Conservation (phyloP, 805 yeast genomes). For the Huiozyma naganishii region DNA sequence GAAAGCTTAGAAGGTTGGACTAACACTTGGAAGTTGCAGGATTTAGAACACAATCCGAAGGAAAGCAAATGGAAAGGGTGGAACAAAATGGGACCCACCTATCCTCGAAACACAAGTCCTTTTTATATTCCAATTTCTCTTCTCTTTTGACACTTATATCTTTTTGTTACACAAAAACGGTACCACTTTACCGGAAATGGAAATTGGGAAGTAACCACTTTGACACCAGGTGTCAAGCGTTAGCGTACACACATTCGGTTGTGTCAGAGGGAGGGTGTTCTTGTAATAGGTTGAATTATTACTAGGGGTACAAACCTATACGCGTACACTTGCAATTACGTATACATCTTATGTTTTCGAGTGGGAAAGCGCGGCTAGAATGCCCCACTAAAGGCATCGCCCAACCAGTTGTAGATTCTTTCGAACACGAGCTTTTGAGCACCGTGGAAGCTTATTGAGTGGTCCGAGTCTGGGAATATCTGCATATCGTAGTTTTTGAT, state of each 20-base stretch:
- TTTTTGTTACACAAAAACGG: constrained; percentile 1
- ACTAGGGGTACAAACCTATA: too few species aligned
- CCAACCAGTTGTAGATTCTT: constrained; percentile 59
- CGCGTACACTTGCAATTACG: neutral
- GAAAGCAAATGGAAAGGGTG: too few species aligned
- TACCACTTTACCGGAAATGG: neutral
- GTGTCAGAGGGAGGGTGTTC: too few species aligned
- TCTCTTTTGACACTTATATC: neutral
- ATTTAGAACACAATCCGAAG: neutral
- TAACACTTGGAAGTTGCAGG: neutral
- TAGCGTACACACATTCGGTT: too few species aligned
- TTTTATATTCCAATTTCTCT: neutral
- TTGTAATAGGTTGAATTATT: too few species aligned
- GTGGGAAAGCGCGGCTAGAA: too few species aligned
- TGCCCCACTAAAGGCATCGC: constrained; percentile 40
- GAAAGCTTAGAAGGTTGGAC: too few species aligned
- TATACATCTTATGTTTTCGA: neutral
- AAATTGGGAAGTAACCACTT: neutral
- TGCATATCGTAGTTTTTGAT: constrained; percentile 78
- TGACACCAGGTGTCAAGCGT: neutral
- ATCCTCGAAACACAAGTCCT: neutral
- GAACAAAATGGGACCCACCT: too few species aligned
- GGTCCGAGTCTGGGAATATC: constrained; percentile 90
- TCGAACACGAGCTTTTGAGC: constrained; percentile 67
- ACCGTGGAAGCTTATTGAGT: constrained; percentile 67